phyloP scores from a whole-genome alignment of 257 asterid species.

The Eustoma russellianum region DNA sequence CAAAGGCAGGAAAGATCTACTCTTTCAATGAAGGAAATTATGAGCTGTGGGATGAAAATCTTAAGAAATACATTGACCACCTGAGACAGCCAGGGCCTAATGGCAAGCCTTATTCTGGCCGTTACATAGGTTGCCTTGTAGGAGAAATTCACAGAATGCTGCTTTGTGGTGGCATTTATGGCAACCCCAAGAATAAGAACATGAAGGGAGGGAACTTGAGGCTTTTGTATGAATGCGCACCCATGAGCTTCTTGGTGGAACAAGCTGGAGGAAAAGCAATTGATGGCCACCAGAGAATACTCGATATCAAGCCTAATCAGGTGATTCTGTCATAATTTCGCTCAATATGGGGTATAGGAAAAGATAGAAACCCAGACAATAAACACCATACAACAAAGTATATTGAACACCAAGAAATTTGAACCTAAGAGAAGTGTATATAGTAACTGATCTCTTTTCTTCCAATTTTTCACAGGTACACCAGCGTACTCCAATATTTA shows the following conservation, averaged over 20 bases:
- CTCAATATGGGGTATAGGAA: no score
- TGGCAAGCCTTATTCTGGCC: constrained; percentile 70
- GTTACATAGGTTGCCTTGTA: constrained; percentile 68
- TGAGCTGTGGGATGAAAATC: constrained; percentile 58
- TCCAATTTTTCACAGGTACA: constrained; percentile 42
- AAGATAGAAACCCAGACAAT: no score
- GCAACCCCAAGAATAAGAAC: constrained; percentile 61
- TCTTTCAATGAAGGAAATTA: constrained; percentile 88
- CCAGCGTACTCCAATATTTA: constrained; percentile 69
- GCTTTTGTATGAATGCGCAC: constrained; percentile 83
- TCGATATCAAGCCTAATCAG: constrained; percentile 58
- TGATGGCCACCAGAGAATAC: constrained; percentile 54
- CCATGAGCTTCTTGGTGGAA: constrained; percentile 69
- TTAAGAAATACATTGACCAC: constrained; percentile 60
- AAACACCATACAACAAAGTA: no score
- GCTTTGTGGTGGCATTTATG: constrained; percentile 71
- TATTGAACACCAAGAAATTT: no score
- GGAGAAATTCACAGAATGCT: constrained; percentile 73
- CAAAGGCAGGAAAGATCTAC: constrained; percentile 48
- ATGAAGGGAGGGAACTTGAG: constrained; percentile 62
- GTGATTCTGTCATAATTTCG: constrained; percentile 10
- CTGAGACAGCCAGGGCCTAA: constrained; percentile 59
- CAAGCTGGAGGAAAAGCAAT: constrained; percentile 83
- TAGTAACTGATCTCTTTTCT: no score
- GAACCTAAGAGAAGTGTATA: no score